Evolutionary conservation across 257 asterid species (phyloP), one percentile per base, ranked within the genome.

Genomic region (Lycium barbarum): DNA sequence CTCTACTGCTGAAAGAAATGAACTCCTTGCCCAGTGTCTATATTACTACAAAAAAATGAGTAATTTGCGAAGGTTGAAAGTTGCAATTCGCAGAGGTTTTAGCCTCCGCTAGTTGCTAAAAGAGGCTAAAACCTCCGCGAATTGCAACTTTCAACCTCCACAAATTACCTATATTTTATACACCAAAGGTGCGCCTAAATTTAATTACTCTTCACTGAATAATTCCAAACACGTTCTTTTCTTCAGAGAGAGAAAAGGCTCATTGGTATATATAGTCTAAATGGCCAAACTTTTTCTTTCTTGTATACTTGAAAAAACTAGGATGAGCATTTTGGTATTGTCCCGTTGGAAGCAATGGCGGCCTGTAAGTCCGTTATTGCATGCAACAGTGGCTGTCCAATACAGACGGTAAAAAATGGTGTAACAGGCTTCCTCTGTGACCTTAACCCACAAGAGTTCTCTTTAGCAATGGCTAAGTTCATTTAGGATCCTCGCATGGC

Each of bases 261-360:
- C 59, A 11, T 54, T 54, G 59, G 59, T 54, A 53, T 14, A 3
- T 2, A 4, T 55, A 49, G n/a, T 55, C 14, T 43, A 70, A 35
- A 73, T 20, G 9, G 63, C n/a, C 61, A 7, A 45, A 2, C 45
- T 49, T 9, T 74, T 47, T 8, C 36, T 9, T 74, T n/a, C 26
- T 51, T 47, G 15, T 33, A 11, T 9, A 36, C 14, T 76, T n/a
- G 33, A 35, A 2, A 18, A 35, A 2, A 18, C 55, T 85, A 93
- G 98, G 97, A 94, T 26, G 99, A 96, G 84, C 99, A 96, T 89
- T 96, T 96, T 26, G 99, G 99, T 45, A 96, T 96, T 22, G 99
- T 96, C 80, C 99, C 99, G 38, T 13, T 96, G 84, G 99, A 96
- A 87, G 98, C 99, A 54, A 96, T 96, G 99, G 97, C 98, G 43